These are phyloP conservation scores for Phytophthora uliginosa DNA, from an alignment of 352 stramenopile genomes.

Conservation along the genomic window DNA sequence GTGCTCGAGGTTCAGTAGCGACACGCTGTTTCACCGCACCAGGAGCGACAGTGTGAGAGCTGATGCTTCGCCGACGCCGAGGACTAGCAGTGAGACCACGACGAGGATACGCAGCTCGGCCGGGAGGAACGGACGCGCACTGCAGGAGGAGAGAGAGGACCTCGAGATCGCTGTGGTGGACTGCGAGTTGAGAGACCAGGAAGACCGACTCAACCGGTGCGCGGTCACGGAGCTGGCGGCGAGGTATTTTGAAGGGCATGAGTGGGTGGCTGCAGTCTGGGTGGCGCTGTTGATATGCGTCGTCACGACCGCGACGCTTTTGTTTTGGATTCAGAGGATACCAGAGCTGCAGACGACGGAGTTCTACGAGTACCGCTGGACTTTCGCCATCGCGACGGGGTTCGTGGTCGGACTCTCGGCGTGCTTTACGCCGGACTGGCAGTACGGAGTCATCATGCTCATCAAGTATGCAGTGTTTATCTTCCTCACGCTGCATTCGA, in stretches of 20 bases:
- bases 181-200: constrained; percentile 35
- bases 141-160: constrained; percentile 37
- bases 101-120: constrained; percentile 27
- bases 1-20: constrained; percentile 36
- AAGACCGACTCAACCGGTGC: constrained; percentile 32
- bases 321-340: constrained; percentile 37
- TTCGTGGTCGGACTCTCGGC: constrained; percentile 49
- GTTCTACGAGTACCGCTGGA: constrained; percentile 54
- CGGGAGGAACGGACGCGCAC: constrained; percentile 13
- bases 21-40: constrained; percentile 43
- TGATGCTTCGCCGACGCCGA: background rate
- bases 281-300: constrained; percentile 37
- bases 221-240: constrained; percentile 27
- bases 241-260: constrained; percentile 31
- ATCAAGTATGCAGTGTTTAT: constrained; percentile 53
- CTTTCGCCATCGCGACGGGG: constrained; percentile 42
- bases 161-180: constrained; percentile 37
- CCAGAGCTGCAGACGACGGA: constrained; percentile 46
- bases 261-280: constrained; percentile 51
- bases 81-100: constrained; percentile 7
- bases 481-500: constrained; percentile 62
- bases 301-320: constrained; percentile 31
- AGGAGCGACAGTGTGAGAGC: constrained; percentile 22
- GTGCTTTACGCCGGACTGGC: constrained; percentile 54
- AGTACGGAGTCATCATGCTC: constrained; percentile 53